Base-by-base conservation (phyloP, 768 basidiomycete genomes). In the Megacollybia marginata region DNA sequence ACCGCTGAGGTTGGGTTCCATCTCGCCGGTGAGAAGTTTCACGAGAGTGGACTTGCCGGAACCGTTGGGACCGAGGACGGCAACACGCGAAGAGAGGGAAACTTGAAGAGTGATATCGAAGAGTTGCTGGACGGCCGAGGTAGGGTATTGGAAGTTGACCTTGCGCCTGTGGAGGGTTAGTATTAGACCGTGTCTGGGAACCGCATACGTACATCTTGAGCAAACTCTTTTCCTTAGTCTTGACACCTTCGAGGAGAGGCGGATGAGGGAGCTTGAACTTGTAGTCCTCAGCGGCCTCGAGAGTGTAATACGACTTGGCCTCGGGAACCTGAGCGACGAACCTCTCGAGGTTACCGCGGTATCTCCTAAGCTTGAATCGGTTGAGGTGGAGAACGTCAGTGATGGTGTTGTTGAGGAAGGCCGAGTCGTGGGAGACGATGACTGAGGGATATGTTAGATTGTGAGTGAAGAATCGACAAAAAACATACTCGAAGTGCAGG, bases 11-110 rank as follows among this genome's bases (percentile, higher is more conserved):
- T 96, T 96, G 55, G 88, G 78, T 70, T 97, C 94, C 79, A 89
- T 88, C 68, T 97, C 94, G 57, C 93, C 94, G 54, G 91, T 95
- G 64, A 97, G 83, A 50, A 97, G 79, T 74, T 92, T 96, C 76
- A 97, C 93, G 65, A 96, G 83, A 23, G 94, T 97, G 34, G 89
- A 92, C 75, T 98, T 97, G 58, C 94, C 93, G 62, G 96, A 97
- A 70, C 96, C 96, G 77, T 99, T 95, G 59, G 96, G 96, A 55
- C 96, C 96, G 57, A 99, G 88, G 65, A 99, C 71, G 57, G 96
- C 96, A 61, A 98, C 95, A 78, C 96, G 94, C 52, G 96, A 98
- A 15, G 93, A 96, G 54, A 97, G 82, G 5, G 94, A 97, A 54
- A 97, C 88, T 83, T 96, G 94, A 54, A 97, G 88, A 47, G 88